Evolutionary conservation across 805 yeast species (phyloP), one percentile per base, ranked within the genome.

Genomic region (Cyberlindnera saturnus): DNA sequence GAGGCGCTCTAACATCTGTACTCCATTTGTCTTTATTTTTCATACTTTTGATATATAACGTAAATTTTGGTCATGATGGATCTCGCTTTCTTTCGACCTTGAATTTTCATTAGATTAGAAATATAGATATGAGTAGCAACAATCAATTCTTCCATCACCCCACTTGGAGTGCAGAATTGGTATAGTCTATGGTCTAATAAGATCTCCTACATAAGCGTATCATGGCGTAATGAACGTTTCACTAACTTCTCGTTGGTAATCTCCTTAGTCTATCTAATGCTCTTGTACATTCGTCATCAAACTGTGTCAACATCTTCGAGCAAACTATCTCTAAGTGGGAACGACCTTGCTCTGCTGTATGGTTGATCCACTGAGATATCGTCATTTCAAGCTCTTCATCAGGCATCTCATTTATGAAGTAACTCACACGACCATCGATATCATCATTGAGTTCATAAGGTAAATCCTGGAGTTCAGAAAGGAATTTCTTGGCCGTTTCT

Each of bases 331-430:
- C 58, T 6, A 82, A 66, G 38, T 77, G 66, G 23, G 60, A 60
- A 34, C 71, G 71, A 18, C 84, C 81, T 48, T 74, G 75, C 11
- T 63, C 61, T 0, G 87, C 84, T 52, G 74, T 73, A 49, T 71
- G 67, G 28, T 56, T 55, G 17, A 85, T 62, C 95, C 95, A 88
- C 46, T 83, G 76, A 39, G 71, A 69, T n/a, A 87, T 74, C 0
- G 84, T 76, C 82, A 82, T 78, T 11, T 75, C 69, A 51, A 85
- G 67, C 55, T 85, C 89, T 20, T 74, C 75, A 28, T 74, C 78
- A 0, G 91, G 90, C 77, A 85, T 79, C 35, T 77, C 78, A 1
- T 79, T 70, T 6, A 83, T 77, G 53, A 84, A 84, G 39, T 69
- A 68, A 0, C 86, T 76, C 18, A 85, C 61, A 26, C 74, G 73